Conservation (phyloP, 305 asterid species). For the Fraxinus greggii region DNA sequence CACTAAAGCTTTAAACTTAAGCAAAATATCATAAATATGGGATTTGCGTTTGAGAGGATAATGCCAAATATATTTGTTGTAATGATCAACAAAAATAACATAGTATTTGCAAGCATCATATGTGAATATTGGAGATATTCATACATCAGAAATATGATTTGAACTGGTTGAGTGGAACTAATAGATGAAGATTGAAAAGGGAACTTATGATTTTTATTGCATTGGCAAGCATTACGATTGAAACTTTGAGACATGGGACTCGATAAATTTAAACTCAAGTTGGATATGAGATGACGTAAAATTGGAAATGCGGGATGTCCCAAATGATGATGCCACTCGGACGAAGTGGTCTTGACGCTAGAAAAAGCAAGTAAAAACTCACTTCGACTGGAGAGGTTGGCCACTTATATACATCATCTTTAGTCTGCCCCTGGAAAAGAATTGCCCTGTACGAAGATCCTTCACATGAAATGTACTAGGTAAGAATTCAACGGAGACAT, state of each 20-base stretch:
- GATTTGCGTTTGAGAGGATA: not conserved
- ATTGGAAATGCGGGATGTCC: not conserved
- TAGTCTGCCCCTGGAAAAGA: not conserved
- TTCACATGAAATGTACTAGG: not conserved
- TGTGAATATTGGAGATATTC: not conserved
- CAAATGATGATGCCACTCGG: not conserved
- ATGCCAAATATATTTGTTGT: not conserved
- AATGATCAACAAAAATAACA: not conserved
- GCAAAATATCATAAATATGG: not conserved
- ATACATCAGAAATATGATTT: slow-evolving; percentile 5
- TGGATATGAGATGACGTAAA: not conserved
- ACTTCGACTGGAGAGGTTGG: too few species aligned
- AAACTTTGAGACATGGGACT: not conserved
- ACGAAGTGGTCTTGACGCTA: not conserved
- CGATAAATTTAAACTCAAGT: not conserved
- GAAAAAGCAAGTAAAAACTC: not conserved
- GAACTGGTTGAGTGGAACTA: not conserved
- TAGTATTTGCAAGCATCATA: not conserved
- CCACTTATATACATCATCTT: not conserved
- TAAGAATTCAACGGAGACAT: slow-evolving; percentile 1
- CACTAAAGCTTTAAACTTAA: not conserved
- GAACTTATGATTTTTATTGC: not conserved
- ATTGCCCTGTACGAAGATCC: not conserved
- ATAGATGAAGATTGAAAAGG: not conserved
- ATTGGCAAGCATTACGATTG: not conserved